These are phyloP conservation scores for Colletotrichum sp. DNA, from an alignment of 2,329 filamentous ascomycete species.

Conservation along the genomic window DNA sequence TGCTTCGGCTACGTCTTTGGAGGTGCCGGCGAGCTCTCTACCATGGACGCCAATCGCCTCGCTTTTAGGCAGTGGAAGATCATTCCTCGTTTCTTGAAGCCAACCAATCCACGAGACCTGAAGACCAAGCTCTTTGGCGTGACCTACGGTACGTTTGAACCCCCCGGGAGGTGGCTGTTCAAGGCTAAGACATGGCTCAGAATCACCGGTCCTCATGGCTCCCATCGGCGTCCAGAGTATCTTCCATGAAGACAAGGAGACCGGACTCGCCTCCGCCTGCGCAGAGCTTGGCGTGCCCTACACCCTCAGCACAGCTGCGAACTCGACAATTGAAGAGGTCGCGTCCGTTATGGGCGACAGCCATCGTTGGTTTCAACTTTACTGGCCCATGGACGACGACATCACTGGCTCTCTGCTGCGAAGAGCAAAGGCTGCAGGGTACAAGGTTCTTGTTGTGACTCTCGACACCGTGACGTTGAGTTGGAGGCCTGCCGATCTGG, in stretches of 20 bases:
- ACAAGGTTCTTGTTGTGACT: conserved; percentile 71
- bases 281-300: conserved; percentile 66
- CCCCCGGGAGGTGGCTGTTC: not conserved
- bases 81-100: conserved; percentile 55
- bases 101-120: conserved; percentile 50
- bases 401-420: conserved; percentile 67
- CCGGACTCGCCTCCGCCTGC: conserved; percentile 66
- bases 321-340: conserved; percentile 69
- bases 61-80: conserved; percentile 60
- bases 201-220: conserved; percentile 63
- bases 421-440: conserved; percentile 66
- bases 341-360: conserved; percentile 61
- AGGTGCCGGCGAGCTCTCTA: conserved; percentile 65
- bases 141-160: conserved; percentile 39
- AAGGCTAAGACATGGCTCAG: conserved; percentile 17
- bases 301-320: conserved; percentile 68
- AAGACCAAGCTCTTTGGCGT: conserved; percentile 56
- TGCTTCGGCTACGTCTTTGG: conserved; percentile 66
- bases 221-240: conserved; percentile 73
- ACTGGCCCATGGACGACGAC: conserved; percentile 72
- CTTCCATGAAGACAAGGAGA: conserved; percentile 69
- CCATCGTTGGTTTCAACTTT: conserved; percentile 74
- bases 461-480: conserved; percentile 72
- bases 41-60: conserved; percentile 62
- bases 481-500: conserved; percentile 73